phyloP scores from a whole-genome alignment of 495 filamentous ascomycete species.

The Xylaria sp. region DNA sequence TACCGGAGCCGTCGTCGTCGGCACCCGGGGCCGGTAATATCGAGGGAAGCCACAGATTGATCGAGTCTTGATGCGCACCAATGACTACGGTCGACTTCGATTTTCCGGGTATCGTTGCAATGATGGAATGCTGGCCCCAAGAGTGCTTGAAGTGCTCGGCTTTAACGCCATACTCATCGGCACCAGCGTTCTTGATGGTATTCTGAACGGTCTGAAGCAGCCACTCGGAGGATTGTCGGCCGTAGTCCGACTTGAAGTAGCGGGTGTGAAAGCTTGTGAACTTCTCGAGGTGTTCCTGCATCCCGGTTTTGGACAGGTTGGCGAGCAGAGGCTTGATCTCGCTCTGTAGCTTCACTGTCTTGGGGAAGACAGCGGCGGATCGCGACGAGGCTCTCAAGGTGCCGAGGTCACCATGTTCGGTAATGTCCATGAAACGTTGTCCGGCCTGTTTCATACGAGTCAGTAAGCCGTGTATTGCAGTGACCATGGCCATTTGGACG shows the following conservation, averaged over 20 bases:
- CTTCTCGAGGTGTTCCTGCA: constrained; percentile 76
- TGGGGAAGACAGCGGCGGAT: constrained; percentile 67
- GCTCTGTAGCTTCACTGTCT: constrained; percentile 67
- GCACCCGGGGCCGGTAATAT: constrained; percentile 72
- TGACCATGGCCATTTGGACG: not conserved
- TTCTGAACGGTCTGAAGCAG: constrained; percentile 76
- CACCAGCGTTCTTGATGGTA: constrained; percentile 73
- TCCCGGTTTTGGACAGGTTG: constrained; percentile 75
- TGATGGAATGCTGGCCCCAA: constrained; percentile 91
- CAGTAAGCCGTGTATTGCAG: constrained; percentile 19
- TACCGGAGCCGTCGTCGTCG: constrained; percentile 67
- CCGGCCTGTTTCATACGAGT: constrained; percentile 64
- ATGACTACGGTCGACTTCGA: constrained; percentile 80
- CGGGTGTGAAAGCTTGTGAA: constrained; percentile 87
- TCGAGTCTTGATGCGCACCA: constrained; percentile 73
- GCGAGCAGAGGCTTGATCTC: constrained; percentile 71
- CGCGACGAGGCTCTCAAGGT: constrained; percentile 46
- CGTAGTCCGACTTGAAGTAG: constrained; percentile 87
- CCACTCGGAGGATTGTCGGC: constrained; percentile 90
- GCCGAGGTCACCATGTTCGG: constrained; percentile 69
- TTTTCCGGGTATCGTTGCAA: constrained; percentile 90
- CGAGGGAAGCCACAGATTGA: constrained; percentile 88
- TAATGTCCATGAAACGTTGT: constrained; percentile 94
- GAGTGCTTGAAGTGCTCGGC: constrained; percentile 79
- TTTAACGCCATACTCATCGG: constrained; percentile 68